Conservation (phyloP, 768 basidiomycete species). For the Fistulinella prunicolor region DNA sequence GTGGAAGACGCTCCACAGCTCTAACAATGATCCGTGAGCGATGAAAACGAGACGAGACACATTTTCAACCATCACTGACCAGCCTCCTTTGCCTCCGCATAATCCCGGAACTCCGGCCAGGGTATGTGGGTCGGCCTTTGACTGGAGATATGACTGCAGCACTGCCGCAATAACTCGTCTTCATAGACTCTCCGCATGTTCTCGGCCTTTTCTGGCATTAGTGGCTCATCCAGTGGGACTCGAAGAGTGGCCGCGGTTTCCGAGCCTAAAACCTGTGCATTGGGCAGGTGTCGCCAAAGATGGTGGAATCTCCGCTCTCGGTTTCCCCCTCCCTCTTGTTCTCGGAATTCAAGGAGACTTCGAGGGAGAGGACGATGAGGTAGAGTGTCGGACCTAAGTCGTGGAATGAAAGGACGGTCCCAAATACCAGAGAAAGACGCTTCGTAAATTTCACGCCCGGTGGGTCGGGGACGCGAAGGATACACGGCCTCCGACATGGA, state of each 20-base stretch:
- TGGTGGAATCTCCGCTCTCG: slow-evolving; percentile 58
- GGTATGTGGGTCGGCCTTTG: slow-evolving; percentile 47
- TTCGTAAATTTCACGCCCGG: slow-evolving; percentile 52
- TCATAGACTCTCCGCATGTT: slow-evolving; percentile 70
- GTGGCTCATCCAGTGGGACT: slow-evolving; percentile 15
- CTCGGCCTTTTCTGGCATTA: slow-evolving; percentile 57
- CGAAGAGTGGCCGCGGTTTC: slow-evolving; percentile 19
- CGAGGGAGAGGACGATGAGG: slow-evolving; percentile 40
- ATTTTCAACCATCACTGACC: slow-evolving; percentile 46
- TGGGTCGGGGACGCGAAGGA: slow-evolving; percentile 29
- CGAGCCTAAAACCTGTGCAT: slow-evolving; percentile 26
- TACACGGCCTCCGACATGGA: slow-evolving; percentile 26
- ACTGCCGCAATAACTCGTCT: slow-evolving; percentile 64
- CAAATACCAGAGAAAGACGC: slow-evolving; percentile 49
- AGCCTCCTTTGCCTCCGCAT: slow-evolving; percentile 77
- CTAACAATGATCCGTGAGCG: slow-evolving; percentile 38
- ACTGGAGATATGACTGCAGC: slow-evolving; percentile 43
- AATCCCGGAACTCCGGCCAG: slow-evolving; percentile 72
- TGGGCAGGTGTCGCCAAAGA: slow-evolving; percentile 61
- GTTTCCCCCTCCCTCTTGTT: slow-evolving; percentile 58
- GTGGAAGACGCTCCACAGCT: slow-evolving; percentile 90
- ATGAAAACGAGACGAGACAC: slow-evolving; percentile 11
- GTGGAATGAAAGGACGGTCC: slow-evolving; percentile 56
- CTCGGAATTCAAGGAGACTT: slow-evolving; percentile 61
- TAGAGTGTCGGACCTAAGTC: slow-evolving; percentile 52